Percentiles rank a stretch among this genome's conserved stretches.
phyloP scores from a whole-genome alignment of 164 flowering plant species.

The Umbellularia californica region DNA sequence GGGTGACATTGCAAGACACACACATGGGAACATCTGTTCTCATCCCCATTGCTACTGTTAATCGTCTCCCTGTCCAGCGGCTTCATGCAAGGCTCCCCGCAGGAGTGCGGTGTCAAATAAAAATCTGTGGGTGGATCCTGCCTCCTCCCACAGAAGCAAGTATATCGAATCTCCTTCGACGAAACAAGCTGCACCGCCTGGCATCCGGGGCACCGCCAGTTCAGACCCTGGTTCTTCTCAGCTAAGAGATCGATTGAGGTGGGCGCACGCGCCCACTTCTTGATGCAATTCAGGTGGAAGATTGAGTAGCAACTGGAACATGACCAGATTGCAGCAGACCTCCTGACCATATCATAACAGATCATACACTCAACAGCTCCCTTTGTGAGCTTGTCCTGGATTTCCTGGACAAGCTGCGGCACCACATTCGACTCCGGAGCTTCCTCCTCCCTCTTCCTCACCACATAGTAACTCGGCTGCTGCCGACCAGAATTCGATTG shows the following conservation, averaged over 20 bases:
- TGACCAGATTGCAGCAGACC: constrained; percentile 89
- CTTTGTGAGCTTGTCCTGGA: constrained; percentile 76
- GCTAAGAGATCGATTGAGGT: constrained; percentile 68
- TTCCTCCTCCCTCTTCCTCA: constrained; percentile 14
- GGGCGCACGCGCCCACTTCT: constrained; percentile 97
- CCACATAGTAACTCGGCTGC: constrained; percentile 9
- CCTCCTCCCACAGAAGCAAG: constrained; percentile 86
- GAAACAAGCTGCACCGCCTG: constrained; percentile 76
- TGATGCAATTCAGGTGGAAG: constrained; percentile 77
- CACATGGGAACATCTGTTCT: constrained; percentile 71
- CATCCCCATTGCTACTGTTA: constrained; percentile 23
- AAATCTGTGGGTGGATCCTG: constrained; percentile 80
- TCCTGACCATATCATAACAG: constrained; percentile 88
- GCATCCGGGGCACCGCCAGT: constrained; percentile 99
- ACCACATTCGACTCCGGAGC: constrained; percentile 26
- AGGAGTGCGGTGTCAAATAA: constrained; percentile 92
- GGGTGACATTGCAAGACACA: constrained; percentile 98
- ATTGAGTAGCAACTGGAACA: constrained; percentile 89
- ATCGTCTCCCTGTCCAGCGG: constrained; percentile 49
- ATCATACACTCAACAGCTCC: constrained; percentile 92
- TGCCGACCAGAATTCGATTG: constrained; percentile 26
- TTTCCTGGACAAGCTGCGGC: constrained; percentile 91
- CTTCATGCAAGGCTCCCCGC: constrained; percentile 95
- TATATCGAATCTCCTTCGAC: constrained; percentile 68
- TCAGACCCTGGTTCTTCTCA: constrained; percentile 72